These are phyloP conservation scores for Neofusicoccum cordaticola DNA, from an alignment of 2,329 filamentous ascomycete species.

Conservation along the genomic window DNA sequence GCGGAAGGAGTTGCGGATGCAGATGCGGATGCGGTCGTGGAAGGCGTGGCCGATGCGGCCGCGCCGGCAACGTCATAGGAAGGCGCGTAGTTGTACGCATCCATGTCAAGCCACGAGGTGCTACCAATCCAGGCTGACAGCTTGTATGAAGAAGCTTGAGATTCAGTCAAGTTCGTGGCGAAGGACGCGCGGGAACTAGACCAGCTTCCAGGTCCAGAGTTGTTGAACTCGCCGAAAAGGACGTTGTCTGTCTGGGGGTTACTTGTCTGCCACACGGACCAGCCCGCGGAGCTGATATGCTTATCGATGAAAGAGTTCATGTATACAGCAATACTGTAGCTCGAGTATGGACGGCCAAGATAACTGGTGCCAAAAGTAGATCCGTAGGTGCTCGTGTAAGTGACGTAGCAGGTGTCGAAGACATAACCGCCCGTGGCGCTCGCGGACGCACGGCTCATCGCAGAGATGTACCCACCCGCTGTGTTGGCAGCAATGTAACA, in stretches of 20 bases:
- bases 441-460: slow-evolving; percentile 24
- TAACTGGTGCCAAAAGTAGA: slow-evolving; percentile 38
- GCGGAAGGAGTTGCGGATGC: slow-evolving; percentile 24
- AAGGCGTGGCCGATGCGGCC: slow-evolving; percentile 18
- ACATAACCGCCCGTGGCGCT: slow-evolving; percentile 47
- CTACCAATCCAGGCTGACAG: slow-evolving; percentile 40
- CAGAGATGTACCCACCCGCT: slow-evolving; percentile 23
- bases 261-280: slow-evolving; percentile 39
- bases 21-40: slow-evolving; percentile 21
- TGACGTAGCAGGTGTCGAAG: slow-evolving; percentile 50
- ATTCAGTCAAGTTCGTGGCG: slow-evolving; percentile 35
- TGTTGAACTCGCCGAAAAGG: slow-evolving; percentile 48
- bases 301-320: slow-evolving; percentile 49
- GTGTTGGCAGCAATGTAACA: slow-evolving; percentile 2
- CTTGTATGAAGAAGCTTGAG: slow-evolving; percentile 36
- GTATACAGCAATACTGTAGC: slow-evolving; percentile 47
- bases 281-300: slow-evolving; percentile 58
- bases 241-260: slow-evolving; percentile 31
- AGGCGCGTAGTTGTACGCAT: slow-evolving; percentile 39
- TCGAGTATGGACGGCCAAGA: slow-evolving; percentile 50
- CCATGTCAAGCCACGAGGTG: slow-evolving; percentile 44
- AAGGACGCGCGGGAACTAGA: slow-evolving; percentile 33
- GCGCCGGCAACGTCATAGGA: slow-evolving; percentile 29
- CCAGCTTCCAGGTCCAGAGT: slow-evolving; percentile 42
- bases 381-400: slow-evolving; percentile 33